phyloP scores from a whole-genome alignment of 2,329 filamentous ascomycete species.

The Botrytis deweyae region DNA sequence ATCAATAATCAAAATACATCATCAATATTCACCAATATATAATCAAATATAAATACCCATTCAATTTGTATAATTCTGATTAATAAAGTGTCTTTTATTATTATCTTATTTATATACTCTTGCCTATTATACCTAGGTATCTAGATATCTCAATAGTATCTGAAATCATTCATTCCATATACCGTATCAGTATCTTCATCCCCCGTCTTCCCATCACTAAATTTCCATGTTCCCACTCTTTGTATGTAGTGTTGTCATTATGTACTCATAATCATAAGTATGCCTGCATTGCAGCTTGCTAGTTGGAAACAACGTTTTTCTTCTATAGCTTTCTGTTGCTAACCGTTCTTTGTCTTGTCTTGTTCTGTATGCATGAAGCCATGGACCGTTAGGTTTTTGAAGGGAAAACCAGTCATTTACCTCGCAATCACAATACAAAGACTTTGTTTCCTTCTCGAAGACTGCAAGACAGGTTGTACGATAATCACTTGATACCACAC shows the following conservation, averaged over 20 bases:
- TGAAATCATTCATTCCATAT: accelerated
- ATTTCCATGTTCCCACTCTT: neutral
- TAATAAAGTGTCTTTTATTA: neutral
- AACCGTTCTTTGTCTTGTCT: neutral
- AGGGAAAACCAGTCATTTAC: neutral
- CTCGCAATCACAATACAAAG: neutral
- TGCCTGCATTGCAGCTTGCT: neutral
- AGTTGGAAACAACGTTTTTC: neutral
- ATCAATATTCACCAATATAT: neutral
- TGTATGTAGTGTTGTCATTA: neutral
- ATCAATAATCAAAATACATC: neutral
- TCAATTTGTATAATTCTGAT: neutral
- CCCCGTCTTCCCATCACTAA: neutral
- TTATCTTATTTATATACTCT: neutral
- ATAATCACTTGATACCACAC: neutral
- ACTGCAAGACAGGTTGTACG: neutral
- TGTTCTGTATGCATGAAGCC: neutral
- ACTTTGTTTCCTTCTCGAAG: neutral
- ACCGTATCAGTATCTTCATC: neutral
- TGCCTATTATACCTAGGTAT: neutral
- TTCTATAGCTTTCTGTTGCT: neutral
- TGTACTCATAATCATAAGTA: neutral
- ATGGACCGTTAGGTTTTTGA: neutral
- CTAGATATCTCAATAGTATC: neutral
- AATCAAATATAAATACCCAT: neutral